Evolutionary conservation across 148 eudicot species (phyloP).

Genomic region (Rhododendron kiyosumense): DNA sequence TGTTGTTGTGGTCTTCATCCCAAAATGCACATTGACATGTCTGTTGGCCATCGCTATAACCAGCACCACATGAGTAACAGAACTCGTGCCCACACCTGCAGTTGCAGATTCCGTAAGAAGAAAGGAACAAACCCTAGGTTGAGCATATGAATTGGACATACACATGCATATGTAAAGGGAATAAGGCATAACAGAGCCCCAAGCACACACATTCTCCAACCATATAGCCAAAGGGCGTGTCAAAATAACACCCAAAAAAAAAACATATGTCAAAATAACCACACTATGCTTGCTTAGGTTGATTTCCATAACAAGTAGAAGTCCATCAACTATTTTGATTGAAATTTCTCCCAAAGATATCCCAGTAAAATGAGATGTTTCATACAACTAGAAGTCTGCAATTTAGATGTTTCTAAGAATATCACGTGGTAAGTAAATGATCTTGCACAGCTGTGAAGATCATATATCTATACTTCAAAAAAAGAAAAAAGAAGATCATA

Average conservation of each 20-base stretch:
- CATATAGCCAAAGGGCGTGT: not conserved
- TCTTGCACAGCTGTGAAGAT: not conserved
- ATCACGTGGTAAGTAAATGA: not conserved
- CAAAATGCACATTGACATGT: conserved; percentile 62
- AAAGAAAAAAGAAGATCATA: too few species aligned
- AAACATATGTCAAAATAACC: not conserved
- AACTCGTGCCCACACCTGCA: conserved; percentile 82
- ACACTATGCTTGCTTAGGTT: not conserved
- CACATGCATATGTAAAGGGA: not conserved
- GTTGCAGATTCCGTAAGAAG: not conserved
- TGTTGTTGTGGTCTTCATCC: conserved; percentile 29
- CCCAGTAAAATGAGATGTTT: not conserved
- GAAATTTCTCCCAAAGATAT: not conserved
- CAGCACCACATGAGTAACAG: conserved; percentile 72
- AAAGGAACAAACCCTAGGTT: not conserved
- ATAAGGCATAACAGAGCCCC: not conserved
- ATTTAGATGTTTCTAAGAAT: not conserved
- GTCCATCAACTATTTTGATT: not conserved
- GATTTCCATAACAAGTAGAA: not conserved
- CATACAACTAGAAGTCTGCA: not conserved
- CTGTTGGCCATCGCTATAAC: conserved; percentile 45
- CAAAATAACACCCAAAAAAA: too few species aligned
- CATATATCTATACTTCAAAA: not conserved
- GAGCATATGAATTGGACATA: not conserved
- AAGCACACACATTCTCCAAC: not conserved